phyloP scores from a whole-genome alignment of 306 rosid species.

The Rosa lucieae region DNA sequence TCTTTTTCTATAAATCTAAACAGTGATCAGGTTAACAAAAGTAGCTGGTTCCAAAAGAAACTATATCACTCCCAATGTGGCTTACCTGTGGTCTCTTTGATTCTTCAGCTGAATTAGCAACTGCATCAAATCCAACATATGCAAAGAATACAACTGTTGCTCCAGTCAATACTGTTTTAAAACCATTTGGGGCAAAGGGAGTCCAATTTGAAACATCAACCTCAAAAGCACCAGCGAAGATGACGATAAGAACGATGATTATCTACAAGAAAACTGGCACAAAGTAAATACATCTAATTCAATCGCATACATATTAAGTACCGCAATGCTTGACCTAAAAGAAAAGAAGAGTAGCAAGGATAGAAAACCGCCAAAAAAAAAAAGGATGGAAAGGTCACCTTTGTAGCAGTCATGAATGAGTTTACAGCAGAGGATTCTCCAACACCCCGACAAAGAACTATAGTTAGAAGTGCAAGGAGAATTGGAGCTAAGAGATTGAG shows the following conservation, averaged over 20 bases:
- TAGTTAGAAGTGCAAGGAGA: conserved; percentile 69
- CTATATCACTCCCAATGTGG: conserved; percentile 22
- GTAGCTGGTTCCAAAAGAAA: conserved; percentile 18
- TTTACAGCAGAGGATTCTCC: conserved; percentile 77
- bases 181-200: conserved; percentile 91
- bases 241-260: conserved; percentile 69
- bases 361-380: conserved; percentile 11
- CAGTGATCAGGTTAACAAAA: conserved; percentile 19
- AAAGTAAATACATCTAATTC: conserved; percentile 19
- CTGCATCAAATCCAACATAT: conserved; percentile 98
- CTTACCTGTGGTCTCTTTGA: conserved; percentile 88
- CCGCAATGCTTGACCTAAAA: conserved; percentile 14
- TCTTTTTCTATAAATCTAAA: neutral
- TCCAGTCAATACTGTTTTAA: conserved; percentile 69
- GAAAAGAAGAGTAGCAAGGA: conserved; percentile 12
- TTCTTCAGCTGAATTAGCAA: conserved; percentile 99
- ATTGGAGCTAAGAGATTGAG: conserved; percentile 84
- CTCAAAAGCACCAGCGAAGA: conserved; percentile 81
- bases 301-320: conserved; percentile 13
- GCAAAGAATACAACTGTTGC: conserved; percentile 98
- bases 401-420: conserved; percentile 78
- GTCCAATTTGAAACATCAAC: conserved; percentile 95
- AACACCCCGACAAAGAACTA: conserved; percentile 80
- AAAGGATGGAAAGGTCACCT: conserved; percentile 52
- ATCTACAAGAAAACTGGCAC: conserved; percentile 53